phyloP scores from a whole-genome alignment of 371 early-diverging fungal genomes.

The Globomyces sp. region DNA sequence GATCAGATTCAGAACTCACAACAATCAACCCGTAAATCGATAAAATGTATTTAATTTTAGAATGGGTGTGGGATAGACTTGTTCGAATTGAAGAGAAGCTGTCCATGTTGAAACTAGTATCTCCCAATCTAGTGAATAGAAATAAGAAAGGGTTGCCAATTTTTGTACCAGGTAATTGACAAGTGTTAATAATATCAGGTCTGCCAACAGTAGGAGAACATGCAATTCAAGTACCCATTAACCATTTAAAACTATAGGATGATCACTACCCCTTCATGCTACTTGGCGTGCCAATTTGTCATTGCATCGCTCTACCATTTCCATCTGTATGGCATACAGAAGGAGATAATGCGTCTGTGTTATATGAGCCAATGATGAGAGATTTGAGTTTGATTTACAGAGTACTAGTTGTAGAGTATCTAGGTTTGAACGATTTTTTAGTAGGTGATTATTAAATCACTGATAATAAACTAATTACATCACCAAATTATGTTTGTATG shows the following conservation, averaged over 20 bases:
- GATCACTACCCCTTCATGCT: constrained; percentile 89
- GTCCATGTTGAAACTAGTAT: constrained; percentile 17
- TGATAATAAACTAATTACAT: too few relatives aligned
- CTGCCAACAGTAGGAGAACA: constrained; percentile 20
- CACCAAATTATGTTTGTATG: too few relatives aligned
- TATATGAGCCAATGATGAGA: constrained; percentile 31
- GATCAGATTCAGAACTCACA: constrained; percentile 34
- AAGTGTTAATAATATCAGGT: constrained; percentile 30
- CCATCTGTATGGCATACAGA: constrained; percentile 88
- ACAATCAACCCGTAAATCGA: constrained; percentile 20
- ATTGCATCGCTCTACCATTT: constrained; percentile 88
- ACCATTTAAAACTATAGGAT: constrained; percentile 29
- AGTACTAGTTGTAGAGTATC: constrained; percentile 40
- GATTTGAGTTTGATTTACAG: constrained; percentile 47
- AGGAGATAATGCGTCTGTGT: constrained; percentile 51
- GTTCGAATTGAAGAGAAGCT: constrained; percentile 37
- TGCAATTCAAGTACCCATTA: constrained; percentile 54
- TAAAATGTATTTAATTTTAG: too few relatives aligned
- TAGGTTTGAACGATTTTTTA: constrained; percentile 23
- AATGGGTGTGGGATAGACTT: constrained; percentile 33
- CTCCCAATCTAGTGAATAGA: constrained; percentile 9
- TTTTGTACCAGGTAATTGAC: constrained; percentile 38
- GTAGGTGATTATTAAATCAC: too few relatives aligned
- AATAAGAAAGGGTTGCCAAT: constrained; percentile 43
- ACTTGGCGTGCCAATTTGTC: constrained; percentile 80